phyloP scores from a whole-genome alignment of 2,329 filamentous ascomycete species.

The Dothideomycetes sp. region DNA sequence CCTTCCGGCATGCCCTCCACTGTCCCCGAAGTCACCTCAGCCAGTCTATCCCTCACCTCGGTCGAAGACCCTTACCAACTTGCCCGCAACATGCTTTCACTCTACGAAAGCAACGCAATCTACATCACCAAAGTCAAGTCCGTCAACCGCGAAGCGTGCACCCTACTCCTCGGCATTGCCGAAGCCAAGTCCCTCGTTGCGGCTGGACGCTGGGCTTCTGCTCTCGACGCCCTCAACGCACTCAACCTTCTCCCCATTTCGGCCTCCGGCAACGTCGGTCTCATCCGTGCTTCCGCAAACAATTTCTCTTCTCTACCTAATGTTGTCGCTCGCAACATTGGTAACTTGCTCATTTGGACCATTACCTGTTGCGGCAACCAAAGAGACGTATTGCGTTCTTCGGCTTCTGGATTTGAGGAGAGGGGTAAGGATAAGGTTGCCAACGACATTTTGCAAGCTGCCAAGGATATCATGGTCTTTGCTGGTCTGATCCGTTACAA shows the following conservation, averaged over 20 bases:
- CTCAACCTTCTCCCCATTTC: conserved; percentile 69
- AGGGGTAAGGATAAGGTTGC: conserved; percentile 42
- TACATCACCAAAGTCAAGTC: conserved; percentile 52
- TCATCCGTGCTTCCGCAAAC: conserved; percentile 70
- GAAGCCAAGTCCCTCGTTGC: conserved; percentile 52
- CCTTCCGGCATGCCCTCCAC: conserved; percentile 17
- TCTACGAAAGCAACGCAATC: conserved; percentile 54
- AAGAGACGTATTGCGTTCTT: conserved; percentile 51
- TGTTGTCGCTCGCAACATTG: conserved; percentile 79
- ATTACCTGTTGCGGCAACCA: conserved; percentile 77
- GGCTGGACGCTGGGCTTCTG: conserved; percentile 48
- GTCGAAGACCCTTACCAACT: conserved; percentile 58
- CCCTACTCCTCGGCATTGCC: conserved; percentile 51
- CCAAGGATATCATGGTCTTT: conserved; percentile 86
- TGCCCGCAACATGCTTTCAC: conserved; percentile 51
- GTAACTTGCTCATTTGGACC: conserved; percentile 87
- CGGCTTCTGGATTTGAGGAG: conserved; percentile 12
- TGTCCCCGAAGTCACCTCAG: conserved; percentile 23
- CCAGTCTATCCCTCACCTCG: conserved; percentile 56
- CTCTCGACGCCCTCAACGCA: conserved; percentile 43
- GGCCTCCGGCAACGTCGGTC: conserved; percentile 63
- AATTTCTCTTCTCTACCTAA: conserved; percentile 71
- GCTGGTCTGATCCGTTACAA: conserved; percentile 87
- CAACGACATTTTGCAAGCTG: conserved; percentile 66
- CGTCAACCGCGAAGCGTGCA: conserved; percentile 49